Evolutionary conservation across 331 rosid genomes (phyloP).

Genomic region (Prunus yedoensis): DNA sequence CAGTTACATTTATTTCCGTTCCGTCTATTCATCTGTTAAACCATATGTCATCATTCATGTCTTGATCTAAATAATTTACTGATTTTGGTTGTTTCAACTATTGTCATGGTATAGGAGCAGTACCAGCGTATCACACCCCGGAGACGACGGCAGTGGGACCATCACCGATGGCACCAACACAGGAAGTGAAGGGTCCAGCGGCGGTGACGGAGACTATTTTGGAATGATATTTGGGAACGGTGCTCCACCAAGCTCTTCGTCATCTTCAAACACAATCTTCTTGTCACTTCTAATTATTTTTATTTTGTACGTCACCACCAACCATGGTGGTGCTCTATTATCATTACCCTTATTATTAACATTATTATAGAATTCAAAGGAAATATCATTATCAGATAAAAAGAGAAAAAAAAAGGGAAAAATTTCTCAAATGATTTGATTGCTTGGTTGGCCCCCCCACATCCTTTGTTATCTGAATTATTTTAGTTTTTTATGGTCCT

Average conservation of each 20-base stretch:
- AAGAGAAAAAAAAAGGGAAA: slow-evolving; percentile 14
- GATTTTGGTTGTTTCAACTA: slow-evolving; percentile 16
- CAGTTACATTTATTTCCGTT: not conserved
- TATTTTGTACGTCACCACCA: slow-evolving; percentile 48
- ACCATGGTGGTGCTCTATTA: slow-evolving; percentile 34
- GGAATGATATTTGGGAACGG: slow-evolving; percentile 70
- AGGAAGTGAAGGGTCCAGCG: slow-evolving; percentile 42
- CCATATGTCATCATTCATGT: slow-evolving; percentile 2
- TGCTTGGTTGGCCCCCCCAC: slow-evolving; percentile 4
- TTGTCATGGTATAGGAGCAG: slow-evolving; percentile 45
- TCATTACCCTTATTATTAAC: slow-evolving; percentile 27
- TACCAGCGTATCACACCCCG: slow-evolving; percentile 42
- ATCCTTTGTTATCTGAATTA: not conserved
- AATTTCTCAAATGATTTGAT: not conserved
- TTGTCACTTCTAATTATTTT: slow-evolving; percentile 50
- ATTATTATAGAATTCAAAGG: slow-evolving; percentile 31
- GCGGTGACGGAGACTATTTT: slow-evolving; percentile 52
- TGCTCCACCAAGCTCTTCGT: slow-evolving; percentile 31
- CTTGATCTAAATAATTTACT: not conserved
- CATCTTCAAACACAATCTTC: slow-evolving; percentile 33
- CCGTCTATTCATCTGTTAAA: not conserved
- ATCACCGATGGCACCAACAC: slow-evolving; percentile 37
- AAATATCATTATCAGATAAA: slow-evolving; percentile 14
- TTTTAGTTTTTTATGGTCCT: not conserved
- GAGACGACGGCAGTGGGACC: slow-evolving; percentile 55